These are phyloP conservation scores for Metschnikowia santaceciliae DNA, from an alignment of 805 yeast genomes.

Conservation along the genomic window DNA sequence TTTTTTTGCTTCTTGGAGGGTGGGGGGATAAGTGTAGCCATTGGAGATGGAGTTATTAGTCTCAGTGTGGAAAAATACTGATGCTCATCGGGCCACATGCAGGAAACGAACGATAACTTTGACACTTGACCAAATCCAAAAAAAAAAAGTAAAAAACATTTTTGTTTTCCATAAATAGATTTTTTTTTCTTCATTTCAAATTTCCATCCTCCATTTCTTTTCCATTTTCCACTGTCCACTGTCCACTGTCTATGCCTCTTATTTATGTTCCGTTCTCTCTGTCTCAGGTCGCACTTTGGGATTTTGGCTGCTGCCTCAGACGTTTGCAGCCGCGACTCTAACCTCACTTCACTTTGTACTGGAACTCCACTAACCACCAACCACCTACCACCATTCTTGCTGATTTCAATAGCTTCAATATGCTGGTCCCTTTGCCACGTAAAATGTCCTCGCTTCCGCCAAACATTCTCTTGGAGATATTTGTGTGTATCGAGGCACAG, in stretches of 20 bases:
- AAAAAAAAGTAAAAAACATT: too few relatives aligned
- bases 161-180: neutral
- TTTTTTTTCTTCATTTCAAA: too few relatives aligned
- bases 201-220: too few relatives aligned
- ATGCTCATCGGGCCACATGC: constrained; percentile 16
- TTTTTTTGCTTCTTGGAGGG: constrained; percentile 84
- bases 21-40: constrained; percentile 95
- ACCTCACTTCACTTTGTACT: neutral
- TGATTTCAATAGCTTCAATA: neutral
- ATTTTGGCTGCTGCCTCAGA: neutral
- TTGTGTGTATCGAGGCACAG: neutral
- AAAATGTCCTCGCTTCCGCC: neutral
- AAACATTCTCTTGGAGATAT: constrained; percentile 1
- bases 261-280: too few relatives aligned
- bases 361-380: neutral
- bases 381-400: neutral
- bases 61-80: constrained; percentile 5
- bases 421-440: neutral
- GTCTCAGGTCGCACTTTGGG: neutral
- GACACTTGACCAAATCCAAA: too few relatives aligned
- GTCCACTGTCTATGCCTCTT: too few relatives aligned
- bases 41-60: constrained; percentile 21
- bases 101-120: neutral
- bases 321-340: constrained; percentile 4
- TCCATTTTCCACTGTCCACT: neutral